Evolutionary conservation across 371 early-diverging fungal genomes (phyloP).

Genomic region (Chytridium lagenaria): DNA sequence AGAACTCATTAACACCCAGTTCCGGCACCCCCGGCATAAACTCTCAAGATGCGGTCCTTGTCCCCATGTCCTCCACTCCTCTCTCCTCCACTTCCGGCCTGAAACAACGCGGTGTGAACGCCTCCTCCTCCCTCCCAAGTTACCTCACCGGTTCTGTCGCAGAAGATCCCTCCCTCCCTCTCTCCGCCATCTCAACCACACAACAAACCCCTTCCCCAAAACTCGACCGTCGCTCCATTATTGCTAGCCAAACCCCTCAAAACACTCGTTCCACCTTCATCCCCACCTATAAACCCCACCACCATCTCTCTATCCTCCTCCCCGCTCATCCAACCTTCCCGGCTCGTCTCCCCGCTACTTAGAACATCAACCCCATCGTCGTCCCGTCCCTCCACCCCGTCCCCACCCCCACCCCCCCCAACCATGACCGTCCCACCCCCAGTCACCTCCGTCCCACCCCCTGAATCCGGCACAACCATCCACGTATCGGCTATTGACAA

Average conservation of each 20-base stretch:
- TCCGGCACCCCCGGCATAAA: no score
- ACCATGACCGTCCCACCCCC: conserved; percentile 3
- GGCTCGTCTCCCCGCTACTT: conserved; percentile 15
- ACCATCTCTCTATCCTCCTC: no score
- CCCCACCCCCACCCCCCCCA: not conserved
- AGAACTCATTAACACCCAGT: no score
- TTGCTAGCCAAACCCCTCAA: no score
- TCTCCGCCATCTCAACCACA: no score
- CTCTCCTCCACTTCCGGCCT: not conserved
- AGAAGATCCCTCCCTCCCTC: no score
- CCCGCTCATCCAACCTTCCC: no score
- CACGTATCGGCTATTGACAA: conserved; percentile 87
- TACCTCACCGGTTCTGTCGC: not conserved
- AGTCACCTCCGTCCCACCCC: conserved; percentile 25
- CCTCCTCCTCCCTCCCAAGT: not conserved
- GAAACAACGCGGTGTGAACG: not conserved
- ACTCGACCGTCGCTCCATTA: no score
- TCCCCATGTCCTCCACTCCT: not conserved
- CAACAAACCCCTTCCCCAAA: no score
- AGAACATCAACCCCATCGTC: conserved; percentile 23
- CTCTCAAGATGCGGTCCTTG: no score
- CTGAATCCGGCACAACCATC: conserved; percentile 28
- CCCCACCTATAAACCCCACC: no score
- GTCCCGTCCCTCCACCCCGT: not conserved
- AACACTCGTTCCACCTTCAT: no score